Conservation (phyloP, 257 asterid genomes). For the Leptodermis oblonga region DNA sequence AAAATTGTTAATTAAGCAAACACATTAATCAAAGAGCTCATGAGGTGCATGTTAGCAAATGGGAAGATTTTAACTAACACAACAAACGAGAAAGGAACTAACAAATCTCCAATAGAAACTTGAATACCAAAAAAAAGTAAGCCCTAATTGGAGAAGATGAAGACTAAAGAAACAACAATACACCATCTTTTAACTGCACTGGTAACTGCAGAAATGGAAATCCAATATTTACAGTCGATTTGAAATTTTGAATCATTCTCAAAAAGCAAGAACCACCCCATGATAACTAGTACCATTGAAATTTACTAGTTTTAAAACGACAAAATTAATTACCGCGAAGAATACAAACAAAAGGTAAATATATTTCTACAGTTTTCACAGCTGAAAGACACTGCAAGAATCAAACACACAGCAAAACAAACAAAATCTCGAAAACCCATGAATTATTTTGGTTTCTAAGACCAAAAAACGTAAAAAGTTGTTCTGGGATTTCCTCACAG, state of each 20-base stretch:
- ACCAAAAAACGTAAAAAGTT: background rate
- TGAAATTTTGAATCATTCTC: constrained; percentile 22
- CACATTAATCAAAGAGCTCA: constrained; percentile 26
- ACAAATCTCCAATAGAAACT: background rate
- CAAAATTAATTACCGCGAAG: background rate
- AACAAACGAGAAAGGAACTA: constrained; percentile 15
- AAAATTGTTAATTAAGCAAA: constrained; percentile 6
- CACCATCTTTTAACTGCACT: constrained; percentile 2
- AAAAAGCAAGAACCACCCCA: constrained; percentile 25
- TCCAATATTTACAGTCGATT: constrained; percentile 9
- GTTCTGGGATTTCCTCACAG: background rate
- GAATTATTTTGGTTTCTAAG: background rate
- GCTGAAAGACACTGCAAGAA: background rate
- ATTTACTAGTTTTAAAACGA: constrained; percentile 5
- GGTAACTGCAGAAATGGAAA: constrained; percentile 4
- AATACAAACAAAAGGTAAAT: constrained; percentile 3
- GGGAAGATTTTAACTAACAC: constrained; percentile 25
- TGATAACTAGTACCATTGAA: background rate
- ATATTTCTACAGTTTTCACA: background rate
- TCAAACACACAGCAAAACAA: background rate
- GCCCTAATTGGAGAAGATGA: background rate
- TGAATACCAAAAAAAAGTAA: constrained; percentile 3
- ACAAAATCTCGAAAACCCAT: background rate
- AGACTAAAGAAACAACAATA: constrained; percentile 8
- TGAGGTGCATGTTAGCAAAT: constrained; percentile 45